Evolutionary conservation across 805 yeast species (phyloP).

Genomic region (Candida odintsovae): DNA sequence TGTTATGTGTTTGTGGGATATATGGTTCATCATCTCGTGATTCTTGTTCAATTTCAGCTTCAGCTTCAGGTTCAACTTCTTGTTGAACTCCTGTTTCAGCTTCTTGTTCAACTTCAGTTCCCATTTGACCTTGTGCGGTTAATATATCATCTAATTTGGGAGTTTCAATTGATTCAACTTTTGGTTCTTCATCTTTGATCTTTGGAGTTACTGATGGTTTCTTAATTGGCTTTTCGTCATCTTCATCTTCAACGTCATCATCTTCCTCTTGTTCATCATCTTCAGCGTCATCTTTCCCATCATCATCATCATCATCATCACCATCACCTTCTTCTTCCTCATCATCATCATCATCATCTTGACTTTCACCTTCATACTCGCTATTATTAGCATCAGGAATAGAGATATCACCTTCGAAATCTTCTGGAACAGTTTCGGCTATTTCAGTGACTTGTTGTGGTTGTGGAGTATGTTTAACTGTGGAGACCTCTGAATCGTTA

Average conservation of each 20-base stretch:
- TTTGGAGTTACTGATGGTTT: conserved; percentile 11
- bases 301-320: conserved; percentile 7
- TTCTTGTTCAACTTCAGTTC: conserved; percentile 7
- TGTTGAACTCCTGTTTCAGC: conserved; percentile 4
- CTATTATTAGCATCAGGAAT: conserved; percentile 9
- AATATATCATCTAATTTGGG: conserved; percentile 1
- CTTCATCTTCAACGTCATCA: conserved; percentile 6
- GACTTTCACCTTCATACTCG: conserved; percentile 9
- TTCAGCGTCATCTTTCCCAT: conserved; percentile 7
- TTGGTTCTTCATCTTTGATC: conserved; percentile 12
- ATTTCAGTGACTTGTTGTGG: not conserved
- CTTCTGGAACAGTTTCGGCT: not conserved
- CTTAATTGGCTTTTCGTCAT: conserved; percentile 8
- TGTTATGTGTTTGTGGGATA: conserved; percentile 67
- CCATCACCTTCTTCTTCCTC: conserved; percentile 8
- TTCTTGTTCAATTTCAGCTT: conserved; percentile 5
- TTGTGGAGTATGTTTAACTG: not conserved
- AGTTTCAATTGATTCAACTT: conserved; percentile 1
- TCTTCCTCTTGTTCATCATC: conserved; percentile 9
- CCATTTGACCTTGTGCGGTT: no score
- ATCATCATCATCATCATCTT: conserved; percentile 4
- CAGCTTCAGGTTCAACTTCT: not conserved
- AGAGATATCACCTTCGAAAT: conserved; percentile 11
- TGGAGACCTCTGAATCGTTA: not conserved
- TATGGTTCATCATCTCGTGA: conserved; percentile 18